Percentiles rank a stretch among this genome's conserved stretches.
phyloP scores from a whole-genome alignment of 2,329 filamentous ascomycete species.

The Apiospora kogelbergensis region DNA sequence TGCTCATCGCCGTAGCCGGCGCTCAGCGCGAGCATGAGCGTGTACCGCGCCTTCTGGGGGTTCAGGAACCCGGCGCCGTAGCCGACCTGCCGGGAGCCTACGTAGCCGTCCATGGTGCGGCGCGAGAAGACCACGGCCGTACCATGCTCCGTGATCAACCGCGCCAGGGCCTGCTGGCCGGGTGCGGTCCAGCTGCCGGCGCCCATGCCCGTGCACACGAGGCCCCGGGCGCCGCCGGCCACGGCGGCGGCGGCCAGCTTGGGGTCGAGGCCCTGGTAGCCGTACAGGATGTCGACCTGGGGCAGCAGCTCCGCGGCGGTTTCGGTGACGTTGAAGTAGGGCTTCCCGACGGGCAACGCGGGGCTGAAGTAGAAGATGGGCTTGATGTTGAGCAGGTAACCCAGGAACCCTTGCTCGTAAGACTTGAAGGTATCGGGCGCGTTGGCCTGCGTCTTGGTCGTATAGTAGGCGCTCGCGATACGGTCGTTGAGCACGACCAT shows the following conservation, averaged over 20 bases:
- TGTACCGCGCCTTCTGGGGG: constrained; percentile 54
- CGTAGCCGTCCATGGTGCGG: constrained; percentile 51
- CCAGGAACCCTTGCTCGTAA: constrained; percentile 56
- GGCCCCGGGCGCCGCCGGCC: constrained; percentile 49
- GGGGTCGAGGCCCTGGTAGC: constrained; percentile 52
- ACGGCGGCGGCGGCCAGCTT: constrained; percentile 47
- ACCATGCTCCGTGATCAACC: constrained; percentile 42
- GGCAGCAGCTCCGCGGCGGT: constrained; percentile 40
- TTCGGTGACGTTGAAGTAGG: constrained; percentile 39
- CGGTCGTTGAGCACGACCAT: constrained; percentile 64
- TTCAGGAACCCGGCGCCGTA: constrained; percentile 48
- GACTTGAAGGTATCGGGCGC: constrained; percentile 62
- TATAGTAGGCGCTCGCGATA: constrained; percentile 58
- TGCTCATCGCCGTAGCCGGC: constrained; percentile 26
- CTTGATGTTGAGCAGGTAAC: constrained; percentile 56
- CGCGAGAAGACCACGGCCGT: constrained; percentile 53
- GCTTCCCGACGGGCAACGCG: constrained; percentile 45
- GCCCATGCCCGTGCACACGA: constrained; percentile 56
- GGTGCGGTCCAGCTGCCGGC: constrained; percentile 48
- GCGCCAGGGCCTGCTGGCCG: constrained; percentile 40
- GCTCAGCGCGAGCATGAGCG: constrained; percentile 43
- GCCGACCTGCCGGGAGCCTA: constrained; percentile 42
- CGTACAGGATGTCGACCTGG: constrained; percentile 56
- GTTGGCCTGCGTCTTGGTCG: constrained; percentile 63
- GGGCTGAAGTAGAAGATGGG: constrained; percentile 62